Percentiles rank a stretch among this genome's conserved stretches.
Conservation (phyloP, 768 basidiomycete genomes). For the Hirschioporus abietinus region DNA sequence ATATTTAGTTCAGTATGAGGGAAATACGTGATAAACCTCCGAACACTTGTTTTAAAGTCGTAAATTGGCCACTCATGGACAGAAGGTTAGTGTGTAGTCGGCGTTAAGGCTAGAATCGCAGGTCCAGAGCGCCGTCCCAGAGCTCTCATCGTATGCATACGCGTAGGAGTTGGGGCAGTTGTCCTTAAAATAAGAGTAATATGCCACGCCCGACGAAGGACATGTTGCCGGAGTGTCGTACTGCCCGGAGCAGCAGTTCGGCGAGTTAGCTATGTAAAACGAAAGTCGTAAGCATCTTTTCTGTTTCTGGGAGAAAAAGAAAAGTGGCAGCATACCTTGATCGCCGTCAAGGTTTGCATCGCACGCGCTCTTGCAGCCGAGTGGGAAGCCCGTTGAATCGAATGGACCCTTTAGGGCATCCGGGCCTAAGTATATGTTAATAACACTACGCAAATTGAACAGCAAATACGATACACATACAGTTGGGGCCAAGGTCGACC, state of each 20-base stretch:
- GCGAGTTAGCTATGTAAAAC: slow-evolving; percentile 40
- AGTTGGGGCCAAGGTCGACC: slow-evolving; percentile 32
- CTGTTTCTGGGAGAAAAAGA: neutral
- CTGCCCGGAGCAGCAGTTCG: slow-evolving; percentile 60
- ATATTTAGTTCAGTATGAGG: no score
- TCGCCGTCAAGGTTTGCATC: slow-evolving; percentile 32
- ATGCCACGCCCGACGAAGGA: slow-evolving; percentile 39
- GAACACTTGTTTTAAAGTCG: no score
- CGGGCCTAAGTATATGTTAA: slow-evolving; percentile 22
- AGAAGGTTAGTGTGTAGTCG: slow-evolving; percentile 43
- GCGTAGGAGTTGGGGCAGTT: slow-evolving; percentile 44
- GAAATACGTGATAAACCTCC: no score
- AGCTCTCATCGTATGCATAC: slow-evolving; percentile 47
- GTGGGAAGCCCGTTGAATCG: slow-evolving; percentile 30
- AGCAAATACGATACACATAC: slow-evolving; percentile 9
- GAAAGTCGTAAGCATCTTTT: no score
- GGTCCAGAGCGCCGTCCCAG: slow-evolving; percentile 40
- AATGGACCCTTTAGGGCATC: slow-evolving; percentile 28
- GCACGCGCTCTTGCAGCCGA: slow-evolving; percentile 42
- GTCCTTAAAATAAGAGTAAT: slow-evolving; percentile 42
- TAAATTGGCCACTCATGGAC: slow-evolving; percentile 21
- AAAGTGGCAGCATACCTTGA: slow-evolving; percentile 15
- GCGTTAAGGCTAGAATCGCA: slow-evolving; percentile 31
- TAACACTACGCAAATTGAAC: no score
- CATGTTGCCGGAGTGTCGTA: slow-evolving; percentile 50